These are phyloP conservation scores for Eragrostis curvula DNA, from an alignment of 176 grass and related monocot species.

Conservation along the genomic window DNA sequence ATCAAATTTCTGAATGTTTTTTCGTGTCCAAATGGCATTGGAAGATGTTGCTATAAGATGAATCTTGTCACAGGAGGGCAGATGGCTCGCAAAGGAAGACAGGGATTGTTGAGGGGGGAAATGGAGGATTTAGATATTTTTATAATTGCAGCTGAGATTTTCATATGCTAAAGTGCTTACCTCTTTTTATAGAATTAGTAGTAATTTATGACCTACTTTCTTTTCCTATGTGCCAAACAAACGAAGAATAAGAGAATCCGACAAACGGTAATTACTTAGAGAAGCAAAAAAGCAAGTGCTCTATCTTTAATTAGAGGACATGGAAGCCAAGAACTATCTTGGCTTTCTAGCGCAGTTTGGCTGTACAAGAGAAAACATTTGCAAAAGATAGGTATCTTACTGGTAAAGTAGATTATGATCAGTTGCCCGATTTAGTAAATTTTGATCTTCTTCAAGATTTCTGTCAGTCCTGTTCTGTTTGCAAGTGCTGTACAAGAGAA, in stretches of 20 bases:
- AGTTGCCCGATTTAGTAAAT: constrained; percentile 10
- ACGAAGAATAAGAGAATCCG: constrained; percentile 46
- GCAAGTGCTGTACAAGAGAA: too few relatives aligned
- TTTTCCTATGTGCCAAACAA: constrained; percentile 28
- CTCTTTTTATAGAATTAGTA: constrained; percentile 25
- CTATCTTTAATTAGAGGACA: not conserved
- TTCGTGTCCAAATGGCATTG: constrained; percentile 49
- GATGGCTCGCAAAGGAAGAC: constrained; percentile 43
- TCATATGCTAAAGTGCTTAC: constrained; percentile 17
- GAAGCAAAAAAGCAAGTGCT: constrained; percentile 43
- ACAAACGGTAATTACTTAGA: constrained; percentile 52
- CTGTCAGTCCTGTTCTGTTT: not conserved
- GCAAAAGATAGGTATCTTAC: not conserved
- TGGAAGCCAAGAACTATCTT: constrained; percentile 34
- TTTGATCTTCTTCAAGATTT: constrained; percentile 7
- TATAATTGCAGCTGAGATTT: constrained; percentile 29
- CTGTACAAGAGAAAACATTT: constrained; percentile 1
- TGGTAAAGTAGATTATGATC: constrained; percentile 18
- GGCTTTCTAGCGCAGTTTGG: not conserved
- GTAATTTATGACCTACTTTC: constrained; percentile 41
- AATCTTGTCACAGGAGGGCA: constrained; percentile 34
- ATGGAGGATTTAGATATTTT: constrained; percentile 25
- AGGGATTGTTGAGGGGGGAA: not conserved
- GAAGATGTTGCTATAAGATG: constrained; percentile 43
- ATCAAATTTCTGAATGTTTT: not conserved